phyloP scores from a whole-genome alignment of 208 protist species.

The Acanthamoeba royreba region DNA sequence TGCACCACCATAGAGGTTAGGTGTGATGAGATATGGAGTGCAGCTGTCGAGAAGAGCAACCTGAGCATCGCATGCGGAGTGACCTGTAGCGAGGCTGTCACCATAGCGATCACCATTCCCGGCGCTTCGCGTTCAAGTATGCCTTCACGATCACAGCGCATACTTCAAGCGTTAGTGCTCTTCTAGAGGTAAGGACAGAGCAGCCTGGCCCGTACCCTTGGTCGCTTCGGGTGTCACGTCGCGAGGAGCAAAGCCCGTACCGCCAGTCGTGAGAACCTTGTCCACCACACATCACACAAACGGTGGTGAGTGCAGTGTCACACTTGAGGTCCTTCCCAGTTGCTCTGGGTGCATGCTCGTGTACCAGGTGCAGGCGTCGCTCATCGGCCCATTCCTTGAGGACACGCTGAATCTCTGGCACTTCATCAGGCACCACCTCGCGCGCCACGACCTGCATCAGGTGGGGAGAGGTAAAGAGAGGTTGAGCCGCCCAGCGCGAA shows the following conservation, averaged over 20 bases:
- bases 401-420: conserved; percentile 11
- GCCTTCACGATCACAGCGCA: background rate
- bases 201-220: background rate
- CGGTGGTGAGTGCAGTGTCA: too few species aligned
- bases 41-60: background rate
- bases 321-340: too few species aligned
- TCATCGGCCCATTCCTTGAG: conserved; percentile 47
- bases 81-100: conserved; percentile 44
- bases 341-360: background rate
- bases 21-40: background rate
- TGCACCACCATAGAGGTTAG: background rate
- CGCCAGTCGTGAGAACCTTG: conserved; percentile 46
- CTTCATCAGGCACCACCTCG: conserved; percentile 51
- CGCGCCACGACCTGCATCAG: background rate
- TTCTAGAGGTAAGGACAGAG: background rate
- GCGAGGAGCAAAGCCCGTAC: conserved; percentile 65
- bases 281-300: background rate
- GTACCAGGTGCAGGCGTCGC: background rate
- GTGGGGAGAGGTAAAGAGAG: background rate
- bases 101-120: conserved; percentile 58
- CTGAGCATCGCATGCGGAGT: conserved; percentile 62
- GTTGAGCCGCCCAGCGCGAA: too few species aligned
- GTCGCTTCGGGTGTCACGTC: conserved; percentile 71
- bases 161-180: background rate
- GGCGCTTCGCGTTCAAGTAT: conserved; percentile 42